Percentiles rank a stretch among this genome's conserved stretches.
These are phyloP conservation scores for Kitagawia praeruptora DNA, from an alignment of 129 eudicot species.

Conservation along the genomic window DNA sequence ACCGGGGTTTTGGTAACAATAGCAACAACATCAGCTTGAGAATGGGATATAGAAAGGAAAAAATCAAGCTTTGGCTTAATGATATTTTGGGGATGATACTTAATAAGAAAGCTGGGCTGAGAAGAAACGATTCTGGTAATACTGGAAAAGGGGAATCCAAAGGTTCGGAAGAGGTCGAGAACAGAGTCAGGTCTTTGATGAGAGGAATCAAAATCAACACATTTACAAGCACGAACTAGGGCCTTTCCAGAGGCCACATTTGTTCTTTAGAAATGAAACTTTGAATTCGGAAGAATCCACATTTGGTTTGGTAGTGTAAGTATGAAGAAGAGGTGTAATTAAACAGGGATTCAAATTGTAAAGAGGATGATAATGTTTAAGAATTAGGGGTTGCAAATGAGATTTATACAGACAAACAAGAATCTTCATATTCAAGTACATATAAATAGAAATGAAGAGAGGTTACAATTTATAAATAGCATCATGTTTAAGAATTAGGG, in stretches of 20 bases:
- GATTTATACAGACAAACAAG: too few species aligned
- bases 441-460: too few species aligned
- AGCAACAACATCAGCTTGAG: not conserved
- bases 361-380: too few species aligned
- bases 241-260: not conserved
- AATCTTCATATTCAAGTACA: too few species aligned
- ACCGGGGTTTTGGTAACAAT: not conserved
- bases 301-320: not conserved
- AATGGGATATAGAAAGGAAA: not conserved
- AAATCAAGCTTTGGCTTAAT: constrained; percentile 5
- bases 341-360: too few species aligned
- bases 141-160: not conserved
- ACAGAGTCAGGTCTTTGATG: not conserved
- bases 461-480: too few species aligned
- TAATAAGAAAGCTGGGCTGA: not conserved
- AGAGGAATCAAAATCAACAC: not conserved
- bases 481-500: not conserved
- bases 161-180: not conserved
- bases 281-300: not conserved
- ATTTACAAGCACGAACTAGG: not conserved
- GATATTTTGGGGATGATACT: not conserved
- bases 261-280: not conserved
- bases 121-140: not conserved
- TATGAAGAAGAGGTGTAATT: too few species aligned
- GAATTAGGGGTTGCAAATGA: too few species aligned